A percentile compares a stretch with the other conserved stretches of the same genome.
These are phyloP conservation scores for Cicer judaicum DNA, from an alignment of 306 rosid genomes.

Conservation along the genomic window DNA sequence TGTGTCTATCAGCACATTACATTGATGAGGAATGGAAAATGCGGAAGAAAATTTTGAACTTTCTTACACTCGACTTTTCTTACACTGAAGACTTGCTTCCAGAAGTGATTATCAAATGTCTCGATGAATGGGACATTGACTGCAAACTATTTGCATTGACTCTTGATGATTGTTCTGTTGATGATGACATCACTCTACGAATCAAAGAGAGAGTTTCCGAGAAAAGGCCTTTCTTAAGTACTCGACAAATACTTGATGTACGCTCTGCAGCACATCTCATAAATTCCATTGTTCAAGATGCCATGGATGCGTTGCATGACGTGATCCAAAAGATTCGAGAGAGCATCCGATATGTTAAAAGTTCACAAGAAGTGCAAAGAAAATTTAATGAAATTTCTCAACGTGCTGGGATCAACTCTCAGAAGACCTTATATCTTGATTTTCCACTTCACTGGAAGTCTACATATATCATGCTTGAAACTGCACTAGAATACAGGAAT, in stretches of 20 bases:
- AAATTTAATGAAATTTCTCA: conserved; percentile 79
- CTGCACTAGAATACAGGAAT: conserved; percentile 74
- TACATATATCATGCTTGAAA: conserved; percentile 80
- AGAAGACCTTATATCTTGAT: conserved; percentile 69
- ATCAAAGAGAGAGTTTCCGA: conserved; percentile 77
- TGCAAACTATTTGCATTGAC: conserved; percentile 88
- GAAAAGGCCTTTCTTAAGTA: conserved; percentile 71
- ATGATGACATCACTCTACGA: conserved; percentile 73
- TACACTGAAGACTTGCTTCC: conserved; percentile 90
- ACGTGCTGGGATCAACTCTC: conserved; percentile 64
- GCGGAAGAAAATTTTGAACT: conserved; percentile 80
- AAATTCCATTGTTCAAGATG: conserved; percentile 69
- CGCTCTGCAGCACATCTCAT: conserved; percentile 83
- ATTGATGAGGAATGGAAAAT: conserved; percentile 84
- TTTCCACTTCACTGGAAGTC: conserved; percentile 75
- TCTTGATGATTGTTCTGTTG: conserved; percentile 78
- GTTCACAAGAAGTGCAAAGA: conserved; percentile 72
- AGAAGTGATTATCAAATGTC: conserved; percentile 78
- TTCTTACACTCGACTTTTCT: conserved; percentile 82
- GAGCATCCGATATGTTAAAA: conserved; percentile 69
- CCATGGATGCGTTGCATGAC: conserved; percentile 63
- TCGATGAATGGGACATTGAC: conserved; percentile 84
- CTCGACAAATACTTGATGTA: conserved; percentile 74
- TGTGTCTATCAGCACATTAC: conserved; percentile 78
- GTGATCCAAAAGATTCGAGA: conserved; percentile 80